phyloP scores from a whole-genome alignment of 2,329 filamentous ascomycete species.

The Achaetomium macrosporum region DNA sequence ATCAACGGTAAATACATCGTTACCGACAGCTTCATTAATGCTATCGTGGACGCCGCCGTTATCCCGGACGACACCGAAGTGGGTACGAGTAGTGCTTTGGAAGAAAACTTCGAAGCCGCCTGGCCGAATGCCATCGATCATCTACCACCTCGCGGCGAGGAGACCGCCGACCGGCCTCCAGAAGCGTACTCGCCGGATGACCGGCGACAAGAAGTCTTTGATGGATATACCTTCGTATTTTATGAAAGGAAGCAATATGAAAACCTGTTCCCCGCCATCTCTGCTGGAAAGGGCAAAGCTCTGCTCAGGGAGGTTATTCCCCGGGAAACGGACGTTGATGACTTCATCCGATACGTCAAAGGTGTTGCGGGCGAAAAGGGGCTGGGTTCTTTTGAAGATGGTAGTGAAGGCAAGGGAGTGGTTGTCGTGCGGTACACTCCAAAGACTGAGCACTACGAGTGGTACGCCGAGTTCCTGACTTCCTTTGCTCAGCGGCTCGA shows the following conservation, averaged over 20 bases:
- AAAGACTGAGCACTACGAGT: slow-evolving; percentile 50
- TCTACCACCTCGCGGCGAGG: slow-evolving; percentile 68
- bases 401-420: slow-evolving; percentile 62
- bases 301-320: slow-evolving; percentile 57
- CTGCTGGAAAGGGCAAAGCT: slow-evolving; percentile 76
- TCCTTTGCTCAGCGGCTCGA: slow-evolving; percentile 66
- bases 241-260: slow-evolving; percentile 70
- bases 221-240: slow-evolving; percentile 85
- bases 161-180: slow-evolving; percentile 62
- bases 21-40: slow-evolving; percentile 65
- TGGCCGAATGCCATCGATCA: slow-evolving; percentile 73
- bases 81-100: slow-evolving; percentile 53
- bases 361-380: slow-evolving; percentile 69
- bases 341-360: slow-evolving; percentile 74
- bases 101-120: slow-evolving; percentile 68
- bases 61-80: slow-evolving; percentile 42
- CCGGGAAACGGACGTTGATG: slow-evolving; percentile 61
- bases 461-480: slow-evolving; percentile 65
- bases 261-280: slow-evolving; percentile 67
- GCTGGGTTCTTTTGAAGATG: slow-evolving; percentile 56
- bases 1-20: slow-evolving; percentile 78
- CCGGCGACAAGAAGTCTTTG: slow-evolving; percentile 65
- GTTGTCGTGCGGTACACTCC: slow-evolving; percentile 70
- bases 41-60: slow-evolving; percentile 57
- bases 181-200: slow-evolving; percentile 67